Evolutionary conservation across 345 rosid genomes (phyloP).

Genomic region (Eucalyptus tenuipes): DNA sequence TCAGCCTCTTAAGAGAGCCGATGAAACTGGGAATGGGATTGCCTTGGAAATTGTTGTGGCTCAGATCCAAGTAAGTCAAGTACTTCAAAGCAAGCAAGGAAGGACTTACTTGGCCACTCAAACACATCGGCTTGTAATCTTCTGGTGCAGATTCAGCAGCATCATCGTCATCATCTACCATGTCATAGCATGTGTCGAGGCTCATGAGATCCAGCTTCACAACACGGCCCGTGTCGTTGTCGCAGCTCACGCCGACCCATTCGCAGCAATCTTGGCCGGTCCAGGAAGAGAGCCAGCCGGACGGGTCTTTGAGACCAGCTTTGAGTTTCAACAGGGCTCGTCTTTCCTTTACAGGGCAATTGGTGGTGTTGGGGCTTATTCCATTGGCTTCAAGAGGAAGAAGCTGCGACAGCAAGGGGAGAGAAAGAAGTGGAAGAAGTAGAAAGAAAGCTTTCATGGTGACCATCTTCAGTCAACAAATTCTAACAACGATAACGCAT

Average conservation of each 20-base stretch:
- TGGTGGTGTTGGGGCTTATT: background rate
- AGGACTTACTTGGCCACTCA: conserved; percentile 2
- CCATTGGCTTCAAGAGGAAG: background rate
- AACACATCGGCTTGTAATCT: background rate
- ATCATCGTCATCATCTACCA: background rate
- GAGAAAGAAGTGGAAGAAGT: background rate
- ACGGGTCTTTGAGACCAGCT: conserved; percentile 5
- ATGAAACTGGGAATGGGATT: conserved; percentile 5
- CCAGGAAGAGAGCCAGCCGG: background rate
- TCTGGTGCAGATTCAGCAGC: background rate
- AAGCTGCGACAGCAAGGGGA: background rate
- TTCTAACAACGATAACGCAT: background rate
- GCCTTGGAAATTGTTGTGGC: conserved; percentile 7
- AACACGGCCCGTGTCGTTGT: background rate
- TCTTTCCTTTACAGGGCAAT: conserved; percentile 6
- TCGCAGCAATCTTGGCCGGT: conserved; percentile 12
- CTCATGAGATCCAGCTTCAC: conserved; percentile 1
- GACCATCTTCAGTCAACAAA: background rate
- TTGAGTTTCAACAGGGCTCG: conserved; percentile 11
- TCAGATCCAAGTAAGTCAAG: conserved; percentile 5
- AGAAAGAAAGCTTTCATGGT: background rate
- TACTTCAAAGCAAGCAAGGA: conserved; percentile 3
- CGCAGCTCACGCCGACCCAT: conserved; percentile 15
- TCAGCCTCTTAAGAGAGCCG: conserved; percentile 4
- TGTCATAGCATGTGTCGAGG: background rate